Evolutionary conservation across 1,284 basidiomycete species (phyloP).

Genomic region (Filobasidium uniguttulatum): DNA sequence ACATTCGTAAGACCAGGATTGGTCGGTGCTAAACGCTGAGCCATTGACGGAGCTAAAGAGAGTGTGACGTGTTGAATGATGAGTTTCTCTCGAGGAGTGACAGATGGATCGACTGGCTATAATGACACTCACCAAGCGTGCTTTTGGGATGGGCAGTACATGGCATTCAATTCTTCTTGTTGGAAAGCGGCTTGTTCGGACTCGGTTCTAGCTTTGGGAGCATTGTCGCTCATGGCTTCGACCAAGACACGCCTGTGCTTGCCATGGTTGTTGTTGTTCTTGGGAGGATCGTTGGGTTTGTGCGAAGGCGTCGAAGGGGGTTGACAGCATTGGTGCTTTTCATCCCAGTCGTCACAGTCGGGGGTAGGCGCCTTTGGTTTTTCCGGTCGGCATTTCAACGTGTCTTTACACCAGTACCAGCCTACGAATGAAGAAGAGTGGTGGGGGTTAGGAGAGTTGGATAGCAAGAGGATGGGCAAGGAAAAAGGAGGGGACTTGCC

Average conservation of each 20-base stretch:
- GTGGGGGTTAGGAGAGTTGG: background rate
- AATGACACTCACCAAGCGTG: constrained; percentile 26
- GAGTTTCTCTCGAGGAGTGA: background rate
- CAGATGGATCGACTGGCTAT: too few relatives aligned
- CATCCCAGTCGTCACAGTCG: constrained; percentile 17
- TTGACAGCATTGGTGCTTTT: constrained; percentile 11
- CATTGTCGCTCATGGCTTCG: too few relatives aligned
- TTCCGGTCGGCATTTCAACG: constrained; percentile 21
- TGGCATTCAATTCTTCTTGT: constrained; percentile 23
- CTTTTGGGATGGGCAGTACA: constrained; percentile 27
- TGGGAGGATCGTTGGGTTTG: background rate
- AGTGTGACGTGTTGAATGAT: too few relatives aligned
- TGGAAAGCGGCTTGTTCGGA: constrained; percentile 18
- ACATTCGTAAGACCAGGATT: constrained; percentile 35
- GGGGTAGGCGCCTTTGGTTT: constrained; percentile 24
- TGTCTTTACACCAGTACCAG: constrained; percentile 31
- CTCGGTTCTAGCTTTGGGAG: background rate
- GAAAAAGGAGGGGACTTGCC: constrained; percentile 14
- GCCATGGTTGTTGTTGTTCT: background rate
- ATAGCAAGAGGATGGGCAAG: background rate
- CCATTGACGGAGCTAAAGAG: constrained; percentile 4
- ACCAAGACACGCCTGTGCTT: constrained; percentile 2
- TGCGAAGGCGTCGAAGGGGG: constrained; percentile 1
- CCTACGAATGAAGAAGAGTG: constrained; percentile 7
- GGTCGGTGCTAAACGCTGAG: constrained; percentile 16